A percentile compares a stretch with the other conserved stretches of the same genome.
Conservation (phyloP, 208 protist species). For the Acanthamoeba sp. region DNA sequence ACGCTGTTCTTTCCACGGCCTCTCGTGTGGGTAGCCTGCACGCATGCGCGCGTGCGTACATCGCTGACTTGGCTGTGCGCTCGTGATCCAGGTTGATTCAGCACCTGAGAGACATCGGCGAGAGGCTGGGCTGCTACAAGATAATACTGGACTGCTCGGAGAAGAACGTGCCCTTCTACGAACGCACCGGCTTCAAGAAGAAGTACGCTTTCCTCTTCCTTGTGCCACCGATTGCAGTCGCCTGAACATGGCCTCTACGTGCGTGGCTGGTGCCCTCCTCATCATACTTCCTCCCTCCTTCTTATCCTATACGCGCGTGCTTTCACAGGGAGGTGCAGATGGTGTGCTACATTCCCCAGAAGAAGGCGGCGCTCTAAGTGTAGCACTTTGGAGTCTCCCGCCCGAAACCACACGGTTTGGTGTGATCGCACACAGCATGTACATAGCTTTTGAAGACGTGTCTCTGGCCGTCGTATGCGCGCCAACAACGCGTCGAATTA, state of each 20-base stretch:
- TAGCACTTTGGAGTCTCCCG: too few relatives aligned
- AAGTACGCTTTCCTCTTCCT: constrained; percentile 81
- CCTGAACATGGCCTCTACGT: too few relatives aligned
- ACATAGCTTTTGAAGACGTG: too few relatives aligned
- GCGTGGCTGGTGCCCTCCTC: too few relatives aligned
- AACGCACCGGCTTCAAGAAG: constrained; percentile 86
- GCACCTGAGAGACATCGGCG: constrained; percentile 76
- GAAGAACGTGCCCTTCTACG: constrained; percentile 90
- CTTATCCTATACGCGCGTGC: constrained; percentile 11
- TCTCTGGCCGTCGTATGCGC: too few relatives aligned
- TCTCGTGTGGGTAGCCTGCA: too few relatives aligned
- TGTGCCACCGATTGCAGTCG: too few relatives aligned
- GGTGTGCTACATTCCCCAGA: constrained; percentile 57
- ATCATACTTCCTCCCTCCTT: constrained; percentile 76
- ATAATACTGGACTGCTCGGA: constrained; percentile 91
- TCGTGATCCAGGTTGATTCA: constrained; percentile 76
- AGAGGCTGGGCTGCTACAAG: constrained; percentile 84
- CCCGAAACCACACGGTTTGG: too few relatives aligned
- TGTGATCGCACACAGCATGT: too few relatives aligned
- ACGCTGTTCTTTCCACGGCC: too few relatives aligned
- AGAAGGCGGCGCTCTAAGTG: constrained; percentile 37
- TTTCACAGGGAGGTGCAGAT: constrained; percentile 28
- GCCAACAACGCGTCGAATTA: too few relatives aligned
- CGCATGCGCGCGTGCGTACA: neutral
- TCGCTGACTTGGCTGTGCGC: neutral